Conservation (phyloP, 169 alveolate species). For the Plasmodium knowlesi region DNA sequence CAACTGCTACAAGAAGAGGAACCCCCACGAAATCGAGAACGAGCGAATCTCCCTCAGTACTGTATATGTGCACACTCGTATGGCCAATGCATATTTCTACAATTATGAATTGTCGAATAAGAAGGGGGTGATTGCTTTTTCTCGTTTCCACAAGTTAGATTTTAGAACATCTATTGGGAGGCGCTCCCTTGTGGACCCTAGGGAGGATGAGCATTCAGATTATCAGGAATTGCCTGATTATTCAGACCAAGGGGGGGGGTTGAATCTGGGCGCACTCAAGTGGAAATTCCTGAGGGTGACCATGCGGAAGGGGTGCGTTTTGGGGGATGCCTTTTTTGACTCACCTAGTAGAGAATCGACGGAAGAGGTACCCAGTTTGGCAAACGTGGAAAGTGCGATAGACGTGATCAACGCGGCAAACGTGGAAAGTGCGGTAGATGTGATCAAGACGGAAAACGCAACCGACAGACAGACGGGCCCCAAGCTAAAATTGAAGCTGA, state of each 20-base stretch:
- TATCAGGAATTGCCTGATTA: not conserved
- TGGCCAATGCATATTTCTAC: conserved; percentile 56
- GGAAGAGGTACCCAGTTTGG: not conserved
- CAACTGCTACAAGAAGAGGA: conserved; percentile 24
- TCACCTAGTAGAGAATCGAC: not conserved
- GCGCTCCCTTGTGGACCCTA: not conserved
- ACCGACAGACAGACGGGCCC: not conserved
- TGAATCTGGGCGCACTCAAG: not conserved
- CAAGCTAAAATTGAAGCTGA: not conserved
- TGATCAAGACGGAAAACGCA: not conserved
- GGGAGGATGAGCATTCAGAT: not conserved
- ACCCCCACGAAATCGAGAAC: conserved; percentile 67
- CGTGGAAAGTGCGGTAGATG: not conserved
- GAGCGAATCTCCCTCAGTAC: conserved; percentile 6
- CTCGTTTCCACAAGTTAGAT: conserved; percentile 46
- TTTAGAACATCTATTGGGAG: conserved; percentile 39
- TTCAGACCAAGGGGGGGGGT: not conserved
- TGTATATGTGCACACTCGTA: conserved; percentile 41
- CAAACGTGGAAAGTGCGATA: no score
- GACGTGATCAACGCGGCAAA: not conserved
- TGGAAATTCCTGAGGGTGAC: not conserved
- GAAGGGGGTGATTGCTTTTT: conserved; percentile 64
- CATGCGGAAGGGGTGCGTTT: not conserved
- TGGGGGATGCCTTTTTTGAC: not conserved
- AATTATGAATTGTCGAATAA: conserved; percentile 39